Conservation (phyloP, 768 basidiomycete genomes). For the Amanita pallidorosea region DNA sequence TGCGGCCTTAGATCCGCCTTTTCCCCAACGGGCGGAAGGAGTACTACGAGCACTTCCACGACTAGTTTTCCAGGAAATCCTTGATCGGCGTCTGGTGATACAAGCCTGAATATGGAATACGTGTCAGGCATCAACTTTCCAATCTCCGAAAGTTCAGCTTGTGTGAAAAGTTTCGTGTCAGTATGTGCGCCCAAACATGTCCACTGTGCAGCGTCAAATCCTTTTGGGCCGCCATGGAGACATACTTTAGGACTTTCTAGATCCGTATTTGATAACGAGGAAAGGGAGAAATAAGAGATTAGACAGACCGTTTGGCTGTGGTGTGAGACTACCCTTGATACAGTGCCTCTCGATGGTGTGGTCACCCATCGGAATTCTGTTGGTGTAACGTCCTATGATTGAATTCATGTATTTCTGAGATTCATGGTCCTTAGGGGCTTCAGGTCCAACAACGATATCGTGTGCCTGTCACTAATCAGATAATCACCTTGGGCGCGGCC, state of each 20-base stretch:
- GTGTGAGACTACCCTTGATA: constrained; percentile 33
- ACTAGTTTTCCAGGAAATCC: constrained; percentile 56
- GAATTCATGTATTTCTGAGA: constrained; percentile 63
- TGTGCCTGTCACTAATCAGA: constrained; percentile 37
- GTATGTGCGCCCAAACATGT: constrained; percentile 27
- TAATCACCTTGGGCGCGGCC: background rate
- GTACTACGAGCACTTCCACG: constrained; percentile 48
- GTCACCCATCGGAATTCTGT: constrained; percentile 55
- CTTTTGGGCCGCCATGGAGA: constrained; percentile 61
- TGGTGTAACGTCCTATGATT: constrained; percentile 63
- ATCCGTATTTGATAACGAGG: background rate
- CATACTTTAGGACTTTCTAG: constrained; percentile 46
- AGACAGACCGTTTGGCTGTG: constrained; percentile 29
- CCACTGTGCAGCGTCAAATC: constrained; percentile 53
- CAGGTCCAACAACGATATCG: constrained; percentile 69
- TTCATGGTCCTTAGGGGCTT: constrained; percentile 46
- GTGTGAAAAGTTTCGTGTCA: constrained; percentile 42
- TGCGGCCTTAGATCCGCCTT: constrained; percentile 24
- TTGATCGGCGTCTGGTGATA: constrained; percentile 58
- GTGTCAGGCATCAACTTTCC: constrained; percentile 16
- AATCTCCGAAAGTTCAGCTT: constrained; percentile 39
- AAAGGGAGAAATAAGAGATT: background rate
- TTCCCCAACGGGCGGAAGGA: constrained; percentile 25
- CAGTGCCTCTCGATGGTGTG: constrained; percentile 44
- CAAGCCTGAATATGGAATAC: constrained; percentile 44